These are phyloP conservation scores for Penicillium bialowiezense DNA, from an alignment of 495 filamentous ascomycete genomes.

Conservation along the genomic window DNA sequence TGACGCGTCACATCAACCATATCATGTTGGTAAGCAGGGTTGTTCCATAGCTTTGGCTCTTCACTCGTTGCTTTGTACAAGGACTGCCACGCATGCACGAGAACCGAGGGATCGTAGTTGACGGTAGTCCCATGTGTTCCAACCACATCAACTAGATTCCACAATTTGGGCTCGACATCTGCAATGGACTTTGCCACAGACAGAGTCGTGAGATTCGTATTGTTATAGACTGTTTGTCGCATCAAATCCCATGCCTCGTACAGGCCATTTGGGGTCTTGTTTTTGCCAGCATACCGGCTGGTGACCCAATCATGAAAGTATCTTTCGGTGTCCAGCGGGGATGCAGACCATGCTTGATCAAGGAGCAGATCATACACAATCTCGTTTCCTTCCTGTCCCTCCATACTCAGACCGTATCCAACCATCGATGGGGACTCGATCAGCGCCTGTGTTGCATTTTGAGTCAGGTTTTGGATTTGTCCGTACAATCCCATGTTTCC, in stretches of 20 bases:
- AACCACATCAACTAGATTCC: conserved; percentile 33
- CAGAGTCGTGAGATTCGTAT: conserved; percentile 42
- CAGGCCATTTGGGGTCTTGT: conserved; percentile 29
- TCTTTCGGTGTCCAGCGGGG: conserved; percentile 39
- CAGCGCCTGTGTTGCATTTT: conserved; percentile 44
- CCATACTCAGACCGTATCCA: conserved; percentile 47
- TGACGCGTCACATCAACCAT: conserved; percentile 52
- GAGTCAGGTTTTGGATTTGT: conserved; percentile 48
- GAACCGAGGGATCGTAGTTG: conserved; percentile 38
- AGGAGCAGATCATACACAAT: conserved; percentile 51
- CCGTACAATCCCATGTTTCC: conserved; percentile 52
- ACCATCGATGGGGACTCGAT: conserved; percentile 35
- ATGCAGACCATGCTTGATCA: conserved; percentile 47
- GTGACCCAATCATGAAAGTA: conserved; percentile 51
- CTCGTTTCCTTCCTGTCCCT: conserved; percentile 56
- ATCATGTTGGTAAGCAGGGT: conserved; percentile 47
- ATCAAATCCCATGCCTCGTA: conserved; percentile 49
- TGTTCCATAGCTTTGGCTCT: conserved; percentile 39
- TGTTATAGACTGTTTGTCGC: conserved; percentile 49
- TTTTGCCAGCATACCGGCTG: conserved; percentile 38
- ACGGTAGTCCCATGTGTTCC: conserved; percentile 42
- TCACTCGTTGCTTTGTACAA: conserved; percentile 36
- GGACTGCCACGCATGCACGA: conserved; percentile 41
- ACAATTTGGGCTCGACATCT: conserved; percentile 40
- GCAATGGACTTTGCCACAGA: conserved; percentile 48